Evolutionary conservation across 305 asterid species (phyloP), one percentile per base, ranked within the genome.

Genomic region (Fraxinus sp.): DNA sequence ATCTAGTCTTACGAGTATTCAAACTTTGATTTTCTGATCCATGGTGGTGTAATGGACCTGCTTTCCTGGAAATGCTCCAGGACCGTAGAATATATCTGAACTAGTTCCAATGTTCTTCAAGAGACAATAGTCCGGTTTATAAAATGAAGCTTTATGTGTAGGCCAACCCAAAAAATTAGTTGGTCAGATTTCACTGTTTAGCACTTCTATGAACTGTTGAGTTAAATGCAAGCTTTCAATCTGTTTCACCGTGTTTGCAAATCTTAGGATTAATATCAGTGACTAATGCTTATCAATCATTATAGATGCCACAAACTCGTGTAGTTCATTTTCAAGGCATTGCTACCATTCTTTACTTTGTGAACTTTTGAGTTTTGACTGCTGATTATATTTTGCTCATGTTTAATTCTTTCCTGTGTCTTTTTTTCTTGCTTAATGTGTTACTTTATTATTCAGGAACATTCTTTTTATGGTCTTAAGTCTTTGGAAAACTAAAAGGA

Each of bases 41-140:
- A 66, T 36, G 71, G 36, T 26, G n/a, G 79, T 68, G 16, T 81
- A 41, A 10, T 11, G 13, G 35, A 5, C 39, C 18, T 11, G 41
- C 41, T 70, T 30, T 16, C 76, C 11, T 30, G 75, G 37, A 68
- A 78, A 80, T 74, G 77, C 37, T 73, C 64, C 81, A n/a, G 72
- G 57, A 59, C 64, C 0, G 24, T 77, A 41, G 74, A 78, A 73
- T 9, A 26, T 73, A 81, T 44, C 81, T 41, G 37, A 39, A 68
- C 36, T 37, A 49, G 80, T 66, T 64, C 28, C 81, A 78, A 80
- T 30, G 78, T 32, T 80, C 82, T 62, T 79, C 64, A 39, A 77
- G 36, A 75, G 79, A 44, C 79, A 75, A 14, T 70, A 70, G 5
- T 30, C n/a, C 14, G 7, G 52, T 70, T 85, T 22, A 32, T 77